phyloP scores from a whole-genome alignment of 1,284 basidiomycete genomes.

The Hemileia vastatrix region DNA sequence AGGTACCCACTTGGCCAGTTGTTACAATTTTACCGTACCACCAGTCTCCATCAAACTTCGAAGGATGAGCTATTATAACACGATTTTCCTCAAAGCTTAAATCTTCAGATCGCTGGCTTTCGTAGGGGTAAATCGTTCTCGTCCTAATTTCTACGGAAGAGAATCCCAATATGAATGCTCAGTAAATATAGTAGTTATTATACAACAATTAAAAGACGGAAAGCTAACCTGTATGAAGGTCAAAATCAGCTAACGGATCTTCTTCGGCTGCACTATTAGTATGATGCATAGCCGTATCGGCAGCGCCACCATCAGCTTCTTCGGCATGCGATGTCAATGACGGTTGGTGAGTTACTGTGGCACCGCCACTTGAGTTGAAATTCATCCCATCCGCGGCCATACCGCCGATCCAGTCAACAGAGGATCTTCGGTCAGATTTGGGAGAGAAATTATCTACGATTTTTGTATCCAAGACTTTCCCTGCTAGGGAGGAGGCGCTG shows the following conservation, averaged over 20 bases:
- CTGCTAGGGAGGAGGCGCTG: slow-evolving; percentile 59
- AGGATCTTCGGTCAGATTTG: slow-evolving; percentile 52
- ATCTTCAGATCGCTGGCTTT: slow-evolving; percentile 75
- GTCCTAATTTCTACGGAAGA: slow-evolving; percentile 49
- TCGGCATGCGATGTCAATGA: slow-evolving; percentile 54
- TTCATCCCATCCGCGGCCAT: slow-evolving; percentile 61
- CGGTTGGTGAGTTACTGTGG: slow-evolving; percentile 30
- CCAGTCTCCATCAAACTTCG: slow-evolving; percentile 64
- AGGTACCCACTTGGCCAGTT: slow-evolving; percentile 66
- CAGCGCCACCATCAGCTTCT: slow-evolving; percentile 52
- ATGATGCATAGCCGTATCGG: slow-evolving; percentile 49
- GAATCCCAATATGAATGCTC: slow-evolving; percentile 54
- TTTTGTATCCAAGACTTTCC: slow-evolving; percentile 69
- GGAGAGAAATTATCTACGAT: slow-evolving; percentile 35
- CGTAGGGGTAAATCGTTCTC: slow-evolving; percentile 64
- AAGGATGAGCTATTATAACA: slow-evolving; percentile 69
- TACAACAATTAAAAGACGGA: slow-evolving; percentile 45
- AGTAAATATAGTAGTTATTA: slow-evolving; percentile 7
- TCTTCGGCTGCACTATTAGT: slow-evolving; percentile 48
- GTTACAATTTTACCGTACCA: slow-evolving; percentile 73
- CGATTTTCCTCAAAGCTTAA: slow-evolving; percentile 73
- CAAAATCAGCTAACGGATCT: slow-evolving; percentile 66
- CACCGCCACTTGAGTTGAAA: background rate
- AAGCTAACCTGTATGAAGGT: slow-evolving; percentile 52
- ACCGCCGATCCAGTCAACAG: slow-evolving; percentile 81